Evolutionary conservation across 1,139 yeast genomes (phyloP), one percentile per base, ranked within the genome.

Genomic region (Zygotorulaspora mrakii): DNA sequence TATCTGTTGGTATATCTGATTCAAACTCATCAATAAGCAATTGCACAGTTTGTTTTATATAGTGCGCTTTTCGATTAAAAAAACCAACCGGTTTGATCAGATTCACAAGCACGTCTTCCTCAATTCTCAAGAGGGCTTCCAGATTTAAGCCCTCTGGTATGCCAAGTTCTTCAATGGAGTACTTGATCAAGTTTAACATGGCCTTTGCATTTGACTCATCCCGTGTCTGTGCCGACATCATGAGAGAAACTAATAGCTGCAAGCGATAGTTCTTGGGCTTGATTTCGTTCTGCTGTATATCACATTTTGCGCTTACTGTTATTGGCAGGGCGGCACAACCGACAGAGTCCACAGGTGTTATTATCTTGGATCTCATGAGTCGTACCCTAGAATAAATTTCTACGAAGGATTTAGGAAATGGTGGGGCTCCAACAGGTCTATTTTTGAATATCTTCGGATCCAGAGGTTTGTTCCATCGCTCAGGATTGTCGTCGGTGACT

Each of bases 191-290:
- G 16, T 66, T 70, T 22, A 64, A 63, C 81, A 89, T 82, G 1
- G 94, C 95, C 31, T 71, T 72, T 38, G 72, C 84, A 49, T 85
- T 89, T 24, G 81, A 78, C 57, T 86, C 95, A 61, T 91, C 98
- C 56, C 84, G 87, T 1, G 97, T 91, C 54, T 89, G 97, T 0
- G 96, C 77, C 10, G 95, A 85, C 23, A 91, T 74, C 91, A 89
- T 85, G 39, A 89, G 69, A 3, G 95, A 79, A 0, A 87, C 70
- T 31, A 89, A 67, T 26, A 86, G 68, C 61, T 88, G 96, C 57
- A 81, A 82, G 35, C 96, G 68, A 53, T 73, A 79, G 17, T 66
- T 57, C 48, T 62, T 51, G 0, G 79, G 77, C 21, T 72, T 59
- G 45, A 67, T 43, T 49, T 55, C 42, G 1, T 42, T 37, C 16